These are phyloP conservation scores for Apiospora pterosperma DNA, from an alignment of 2,329 filamentous ascomycete species.

Conservation along the genomic window DNA sequence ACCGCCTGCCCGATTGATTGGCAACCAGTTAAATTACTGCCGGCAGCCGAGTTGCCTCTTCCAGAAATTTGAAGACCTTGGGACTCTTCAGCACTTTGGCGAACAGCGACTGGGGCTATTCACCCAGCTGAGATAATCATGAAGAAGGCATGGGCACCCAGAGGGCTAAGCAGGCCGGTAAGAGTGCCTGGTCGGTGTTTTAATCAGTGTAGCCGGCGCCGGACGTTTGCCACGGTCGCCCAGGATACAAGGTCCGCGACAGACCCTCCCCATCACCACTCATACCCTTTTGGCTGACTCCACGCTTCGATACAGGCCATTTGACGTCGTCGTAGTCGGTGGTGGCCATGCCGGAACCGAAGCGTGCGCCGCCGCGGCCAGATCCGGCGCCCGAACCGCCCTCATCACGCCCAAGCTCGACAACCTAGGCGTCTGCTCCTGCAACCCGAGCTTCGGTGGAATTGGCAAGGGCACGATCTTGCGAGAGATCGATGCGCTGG, in stretches of 20 bases:
- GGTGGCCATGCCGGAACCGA: constrained; percentile 95
- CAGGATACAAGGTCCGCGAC: constrained; percentile 26
- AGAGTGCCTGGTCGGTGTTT: constrained; percentile 14
- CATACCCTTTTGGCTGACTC: neutral
- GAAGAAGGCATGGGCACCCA: constrained; percentile 27
- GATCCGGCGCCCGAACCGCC: constrained; percentile 83
- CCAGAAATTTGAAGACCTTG: neutral
- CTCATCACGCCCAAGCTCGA: constrained; percentile 84
- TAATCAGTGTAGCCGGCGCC: constrained; percentile 11
- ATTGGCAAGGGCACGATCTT: constrained; percentile 98
- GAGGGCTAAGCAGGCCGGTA: constrained; percentile 22
- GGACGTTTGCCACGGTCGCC: constrained; percentile 28
- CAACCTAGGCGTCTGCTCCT: constrained; percentile 92
- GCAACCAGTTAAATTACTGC: neutral
- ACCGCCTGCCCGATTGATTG: neutral
- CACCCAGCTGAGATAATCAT: constrained; percentile 13
- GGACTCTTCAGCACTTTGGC: neutral
- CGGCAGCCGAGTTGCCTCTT: neutral
- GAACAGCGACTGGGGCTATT: neutral
- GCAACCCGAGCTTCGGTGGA: constrained; percentile 96
- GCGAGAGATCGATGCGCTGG: constrained; percentile 90
- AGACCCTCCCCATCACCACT: neutral
- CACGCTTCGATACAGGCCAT: constrained; percentile 48
- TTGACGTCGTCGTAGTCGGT: constrained; percentile 93
- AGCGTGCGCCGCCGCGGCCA: constrained; percentile 85